phyloP scores from a whole-genome alignment of 805 yeast genomes.

The Metschnikowia lachancei region DNA sequence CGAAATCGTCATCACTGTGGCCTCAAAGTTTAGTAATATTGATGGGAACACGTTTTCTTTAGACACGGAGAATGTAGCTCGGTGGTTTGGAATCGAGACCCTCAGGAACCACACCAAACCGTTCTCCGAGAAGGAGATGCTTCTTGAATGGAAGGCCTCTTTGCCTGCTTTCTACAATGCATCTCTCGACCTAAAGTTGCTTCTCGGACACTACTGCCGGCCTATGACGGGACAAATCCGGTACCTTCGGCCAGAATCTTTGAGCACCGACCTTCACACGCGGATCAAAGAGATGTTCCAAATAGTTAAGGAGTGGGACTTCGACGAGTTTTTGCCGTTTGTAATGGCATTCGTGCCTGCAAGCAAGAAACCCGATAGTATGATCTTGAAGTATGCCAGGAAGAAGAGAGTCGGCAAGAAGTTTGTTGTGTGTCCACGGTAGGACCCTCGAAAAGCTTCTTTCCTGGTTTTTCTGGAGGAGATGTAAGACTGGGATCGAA shows the following conservation, averaged over 20 bases:
- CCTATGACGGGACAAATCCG: slow-evolving; percentile 48
- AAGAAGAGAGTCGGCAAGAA: slow-evolving; percentile 36
- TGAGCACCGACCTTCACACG: slow-evolving; percentile 40
- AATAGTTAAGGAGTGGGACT: slow-evolving; percentile 35
- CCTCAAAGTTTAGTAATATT: slow-evolving; percentile 32
- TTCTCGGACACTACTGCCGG: slow-evolving; percentile 54
- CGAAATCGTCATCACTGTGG: slow-evolving; percentile 48
- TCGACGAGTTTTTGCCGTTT: slow-evolving; percentile 39
- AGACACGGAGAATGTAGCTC: slow-evolving; percentile 44
- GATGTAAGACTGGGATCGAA: too few species aligned
- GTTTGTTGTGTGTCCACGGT: slow-evolving; percentile 27
- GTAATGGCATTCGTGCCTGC: slow-evolving; percentile 30
- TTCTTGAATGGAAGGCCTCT: slow-evolving; percentile 59
- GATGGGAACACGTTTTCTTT: slow-evolving; percentile 32
- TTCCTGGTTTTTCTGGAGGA: too few species aligned
- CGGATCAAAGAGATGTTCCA: slow-evolving; percentile 34
- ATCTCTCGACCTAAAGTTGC: slow-evolving; percentile 51
- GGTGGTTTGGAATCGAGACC: slow-evolving; percentile 63
- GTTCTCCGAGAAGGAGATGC: slow-evolving; percentile 47
- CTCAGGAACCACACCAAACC: slow-evolving; percentile 26
- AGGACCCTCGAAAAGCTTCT: too few species aligned
- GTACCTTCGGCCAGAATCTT: slow-evolving; percentile 47
- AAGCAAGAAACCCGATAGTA: slow-evolving; percentile 37
- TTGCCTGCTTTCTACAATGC: slow-evolving; percentile 64
- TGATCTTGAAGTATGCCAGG: slow-evolving; percentile 37